Evolutionary conservation across 83 land plant genomes (phyloP).

Genomic region (Picea mariana): DNA sequence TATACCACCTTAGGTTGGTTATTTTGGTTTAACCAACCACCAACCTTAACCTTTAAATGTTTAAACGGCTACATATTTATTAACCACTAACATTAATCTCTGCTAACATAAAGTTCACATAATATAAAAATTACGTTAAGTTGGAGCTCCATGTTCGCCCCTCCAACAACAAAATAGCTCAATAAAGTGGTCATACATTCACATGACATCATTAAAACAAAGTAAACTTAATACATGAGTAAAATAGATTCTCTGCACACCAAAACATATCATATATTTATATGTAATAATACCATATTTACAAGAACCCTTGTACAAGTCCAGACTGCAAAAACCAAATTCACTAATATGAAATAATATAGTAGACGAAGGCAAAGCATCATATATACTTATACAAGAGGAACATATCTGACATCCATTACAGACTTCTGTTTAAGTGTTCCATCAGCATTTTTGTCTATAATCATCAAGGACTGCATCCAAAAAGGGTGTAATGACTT

Average conservation of each 20-base stretch:
- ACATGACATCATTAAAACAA: too few species aligned
- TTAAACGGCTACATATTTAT: too few species aligned
- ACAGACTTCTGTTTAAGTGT: neutral
- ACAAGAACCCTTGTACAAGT: neutral
- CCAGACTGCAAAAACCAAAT: neutral
- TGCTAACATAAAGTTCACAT: too few species aligned
- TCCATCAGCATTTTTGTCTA: slow-evolving; percentile 14
- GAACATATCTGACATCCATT: slow-evolving; percentile 19
- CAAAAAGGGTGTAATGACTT: slow-evolving; percentile 2
- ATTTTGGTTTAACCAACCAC: too few species aligned
- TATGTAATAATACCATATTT: neutral
- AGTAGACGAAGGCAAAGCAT: neutral
- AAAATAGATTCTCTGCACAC: neutral
- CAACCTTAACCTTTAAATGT: too few species aligned
- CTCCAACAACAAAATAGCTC: too few species aligned
- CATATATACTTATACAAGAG: slow-evolving; percentile 9
- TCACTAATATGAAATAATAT: neutral
- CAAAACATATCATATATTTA: neutral
- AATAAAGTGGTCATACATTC: too few species aligned
- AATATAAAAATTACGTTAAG: too few species aligned
- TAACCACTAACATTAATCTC: too few species aligned
- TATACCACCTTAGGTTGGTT: too few species aligned
- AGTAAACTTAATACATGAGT: neutral
- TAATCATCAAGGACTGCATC: slow-evolving; percentile 10
- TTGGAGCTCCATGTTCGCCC: too few species aligned